phyloP scores from a whole-genome alignment of 345 rosid species.

The Hibiscus tridactylites region DNA sequence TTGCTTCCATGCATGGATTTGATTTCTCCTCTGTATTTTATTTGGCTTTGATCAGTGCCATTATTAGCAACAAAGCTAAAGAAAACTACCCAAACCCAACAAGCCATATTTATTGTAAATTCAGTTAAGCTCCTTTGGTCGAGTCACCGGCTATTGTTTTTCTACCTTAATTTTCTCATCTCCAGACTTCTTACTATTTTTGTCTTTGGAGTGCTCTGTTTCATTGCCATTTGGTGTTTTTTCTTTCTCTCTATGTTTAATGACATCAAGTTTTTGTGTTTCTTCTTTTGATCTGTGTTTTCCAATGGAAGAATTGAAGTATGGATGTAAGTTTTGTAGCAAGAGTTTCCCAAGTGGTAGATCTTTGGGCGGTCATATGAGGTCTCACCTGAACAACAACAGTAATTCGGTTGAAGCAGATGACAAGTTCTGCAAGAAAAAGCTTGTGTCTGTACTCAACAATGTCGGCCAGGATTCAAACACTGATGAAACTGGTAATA shows the following conservation, averaged over 20 bases:
- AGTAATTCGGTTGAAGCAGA: slow-evolving; percentile 26
- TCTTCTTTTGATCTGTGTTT: not conserved
- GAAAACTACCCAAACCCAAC: slow-evolving; percentile 1
- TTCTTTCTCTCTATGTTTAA: not conserved
- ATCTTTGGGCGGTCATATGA: slow-evolving; percentile 72
- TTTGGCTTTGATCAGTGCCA: slow-evolving; percentile 24
- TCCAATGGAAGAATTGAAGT: slow-evolving; percentile 31
- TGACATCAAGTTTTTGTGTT: slow-evolving; percentile 12
- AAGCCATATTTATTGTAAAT: slow-evolving; percentile 5
- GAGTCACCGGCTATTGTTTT: slow-evolving; percentile 17
- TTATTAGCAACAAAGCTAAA: slow-evolving; percentile 26
- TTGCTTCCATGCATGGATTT: slow-evolving; percentile 52
- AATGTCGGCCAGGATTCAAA: not conserved
- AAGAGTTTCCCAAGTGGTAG: slow-evolving; percentile 56
- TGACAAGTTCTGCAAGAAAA: slow-evolving; percentile 26
- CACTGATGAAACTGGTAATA: slow-evolving; percentile 4
- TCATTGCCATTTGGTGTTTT: slow-evolving; percentile 7
- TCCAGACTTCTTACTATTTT: slow-evolving; percentile 7
- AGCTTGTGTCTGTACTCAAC: slow-evolving; percentile 18
- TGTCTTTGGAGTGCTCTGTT: slow-evolving; percentile 13
- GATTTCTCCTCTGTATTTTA: slow-evolving; percentile 38
- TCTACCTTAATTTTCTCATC: slow-evolving; percentile 29
- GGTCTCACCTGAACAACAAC: slow-evolving; percentile 44
- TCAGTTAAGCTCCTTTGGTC: not conserved
- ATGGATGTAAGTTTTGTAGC: slow-evolving; percentile 55